Evolutionary conservation across 2,329 filamentous ascomycete species (phyloP).

Genomic region (Orbilia javanica): DNA sequence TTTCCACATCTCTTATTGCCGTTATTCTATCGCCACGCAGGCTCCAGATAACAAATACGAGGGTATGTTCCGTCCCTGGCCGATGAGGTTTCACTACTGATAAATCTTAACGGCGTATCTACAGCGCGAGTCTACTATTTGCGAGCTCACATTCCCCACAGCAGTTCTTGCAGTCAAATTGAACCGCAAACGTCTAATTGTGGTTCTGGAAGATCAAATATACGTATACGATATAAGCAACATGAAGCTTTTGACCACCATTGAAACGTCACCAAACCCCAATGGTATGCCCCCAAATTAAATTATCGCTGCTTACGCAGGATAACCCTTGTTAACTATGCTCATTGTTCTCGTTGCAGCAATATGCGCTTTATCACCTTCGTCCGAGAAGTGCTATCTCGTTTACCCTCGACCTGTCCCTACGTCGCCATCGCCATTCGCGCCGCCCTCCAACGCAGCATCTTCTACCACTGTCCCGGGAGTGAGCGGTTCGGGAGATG

Average conservation of each 20-base stretch:
- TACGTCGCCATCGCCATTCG: conserved; percentile 67
- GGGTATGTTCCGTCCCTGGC: conserved; percentile 71
- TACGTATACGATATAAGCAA: conserved; percentile 99
- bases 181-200: conserved; percentile 92
- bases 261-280: conserved; percentile 93
- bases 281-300: conserved; percentile 68
- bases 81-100: conserved; percentile 2
- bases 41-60: conserved; percentile 96
- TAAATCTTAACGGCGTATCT: background rate
- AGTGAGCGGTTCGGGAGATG: conserved; percentile 87
- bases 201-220: conserved; percentile 94
- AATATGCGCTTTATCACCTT: conserved; percentile 92
- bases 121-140: conserved; percentile 84
- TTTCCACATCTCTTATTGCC: conserved; percentile 95
- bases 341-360: conserved; percentile 66
- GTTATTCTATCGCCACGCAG: conserved; percentile 91
- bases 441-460: conserved; percentile 60
- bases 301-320: background rate
- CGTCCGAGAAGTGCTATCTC: conserved; percentile 94
- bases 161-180: conserved; percentile 92
- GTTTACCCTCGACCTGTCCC: conserved; percentile 89
- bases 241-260: conserved; percentile 93
- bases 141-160: conserved; percentile 98
- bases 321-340: conserved; percentile 61
- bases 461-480: conserved; percentile 56